These are phyloP conservation scores for Acacia concinna DNA, from an alignment of 331 rosid species.

Conservation along the genomic window DNA sequence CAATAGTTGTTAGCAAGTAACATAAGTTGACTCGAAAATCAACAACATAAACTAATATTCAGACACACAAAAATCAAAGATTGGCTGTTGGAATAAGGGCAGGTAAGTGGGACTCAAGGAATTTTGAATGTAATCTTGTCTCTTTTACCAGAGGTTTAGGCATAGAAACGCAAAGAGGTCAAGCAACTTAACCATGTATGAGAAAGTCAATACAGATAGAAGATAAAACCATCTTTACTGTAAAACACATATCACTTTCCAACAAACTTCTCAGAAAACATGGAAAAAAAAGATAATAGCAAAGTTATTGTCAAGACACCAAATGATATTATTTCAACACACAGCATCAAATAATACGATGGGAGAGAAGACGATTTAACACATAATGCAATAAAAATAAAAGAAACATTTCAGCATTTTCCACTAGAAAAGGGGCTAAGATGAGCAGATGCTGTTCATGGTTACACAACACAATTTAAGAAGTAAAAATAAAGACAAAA, in stretches of 20 bases:
- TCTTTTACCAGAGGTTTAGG: neutral
- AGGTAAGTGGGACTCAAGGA: neutral
- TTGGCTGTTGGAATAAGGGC: neutral
- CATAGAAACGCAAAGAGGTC: slow-evolving; percentile 14
- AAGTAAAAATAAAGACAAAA: slow-evolving; percentile 7
- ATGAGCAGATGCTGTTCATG: neutral
- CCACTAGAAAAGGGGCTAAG: neutral
- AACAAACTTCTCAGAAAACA: slow-evolving; percentile 23
- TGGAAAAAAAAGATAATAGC: slow-evolving; percentile 19
- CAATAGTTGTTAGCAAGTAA: neutral
- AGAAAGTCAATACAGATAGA: neutral
- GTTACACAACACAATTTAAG: slow-evolving; percentile 12
- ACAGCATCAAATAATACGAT: slow-evolving; percentile 10
- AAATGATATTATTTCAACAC: slow-evolving; percentile 2
- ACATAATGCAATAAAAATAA: slow-evolving; percentile 6
- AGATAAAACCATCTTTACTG: neutral
- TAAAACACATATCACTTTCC: neutral
- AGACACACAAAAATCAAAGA: slow-evolving; percentile 24
- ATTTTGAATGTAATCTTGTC: neutral
- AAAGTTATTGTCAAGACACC: slow-evolving; percentile 6
- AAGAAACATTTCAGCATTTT: slow-evolving; percentile 18
- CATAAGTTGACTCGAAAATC: slow-evolving; percentile 14
- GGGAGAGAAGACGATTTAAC: neutral
- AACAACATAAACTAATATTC: slow-evolving; percentile 23
- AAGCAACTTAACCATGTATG: slow-evolving; percentile 13